Conservation (phyloP, 495 filamentous ascomycete species). For the Lineolata rhizophorae region DNA sequence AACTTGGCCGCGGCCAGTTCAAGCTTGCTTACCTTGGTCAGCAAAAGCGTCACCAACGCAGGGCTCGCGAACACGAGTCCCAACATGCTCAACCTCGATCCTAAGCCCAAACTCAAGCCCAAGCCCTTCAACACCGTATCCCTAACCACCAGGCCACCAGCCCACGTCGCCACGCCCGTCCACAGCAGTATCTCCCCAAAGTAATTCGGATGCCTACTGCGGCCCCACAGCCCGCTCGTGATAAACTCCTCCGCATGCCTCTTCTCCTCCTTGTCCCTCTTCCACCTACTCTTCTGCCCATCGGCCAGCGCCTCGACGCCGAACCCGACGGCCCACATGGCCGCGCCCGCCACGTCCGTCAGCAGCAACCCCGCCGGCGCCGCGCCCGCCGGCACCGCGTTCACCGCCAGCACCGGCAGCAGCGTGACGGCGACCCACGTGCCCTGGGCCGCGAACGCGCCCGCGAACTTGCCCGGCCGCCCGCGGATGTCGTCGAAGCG, state of each 20-base stretch:
- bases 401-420: constrained; percentile 35
- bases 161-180: constrained; percentile 33
- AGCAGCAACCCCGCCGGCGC: constrained; percentile 20
- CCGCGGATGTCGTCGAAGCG: constrained; percentile 37
- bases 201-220: constrained; percentile 43
- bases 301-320: constrained; percentile 36
- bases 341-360: constrained; percentile 30
- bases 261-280: constrained; percentile 30
- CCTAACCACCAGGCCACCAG: constrained; percentile 26
- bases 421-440: constrained; percentile 39
- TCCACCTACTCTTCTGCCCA: constrained; percentile 34
- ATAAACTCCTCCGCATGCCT: constrained; percentile 40
- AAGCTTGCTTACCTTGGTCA: constrained; percentile 42
- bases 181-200: constrained; percentile 43
- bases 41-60: constrained; percentile 35
- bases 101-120: constrained; percentile 23
- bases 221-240: constrained; percentile 32
- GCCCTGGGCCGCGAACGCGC: constrained; percentile 35
- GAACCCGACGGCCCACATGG: constrained; percentile 32
- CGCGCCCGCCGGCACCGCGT: constrained; percentile 29
- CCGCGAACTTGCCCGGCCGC: constrained; percentile 27
- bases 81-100: constrained; percentile 18
- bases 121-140: constrained; percentile 22
- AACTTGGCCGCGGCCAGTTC: too few relatives aligned
- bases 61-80: constrained; percentile 33